Evolutionary conservation across 2,329 filamentous ascomycete genomes (phyloP).

Genomic region (Thermomyces lanuginosus): DNA sequence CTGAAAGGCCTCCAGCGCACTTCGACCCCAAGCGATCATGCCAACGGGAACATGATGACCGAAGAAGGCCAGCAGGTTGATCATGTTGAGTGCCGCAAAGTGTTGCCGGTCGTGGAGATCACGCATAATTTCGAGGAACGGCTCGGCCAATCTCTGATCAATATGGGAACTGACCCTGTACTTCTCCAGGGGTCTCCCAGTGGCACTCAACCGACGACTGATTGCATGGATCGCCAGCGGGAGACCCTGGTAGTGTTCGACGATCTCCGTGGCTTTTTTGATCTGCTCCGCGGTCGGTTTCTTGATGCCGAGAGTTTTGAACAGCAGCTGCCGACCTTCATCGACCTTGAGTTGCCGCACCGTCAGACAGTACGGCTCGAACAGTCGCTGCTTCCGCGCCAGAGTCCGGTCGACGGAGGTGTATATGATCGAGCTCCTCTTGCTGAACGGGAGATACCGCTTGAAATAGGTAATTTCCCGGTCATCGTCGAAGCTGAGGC

Average conservation of each 20-base stretch:
- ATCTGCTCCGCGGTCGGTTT: slow-evolving; percentile 40
- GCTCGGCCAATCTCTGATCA: slow-evolving; percentile 37
- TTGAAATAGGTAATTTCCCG: slow-evolving; percentile 35
- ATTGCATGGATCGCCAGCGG: slow-evolving; percentile 54
- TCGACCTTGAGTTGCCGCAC: slow-evolving; percentile 38
- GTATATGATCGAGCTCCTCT: slow-evolving; percentile 49
- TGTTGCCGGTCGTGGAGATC: slow-evolving; percentile 27
- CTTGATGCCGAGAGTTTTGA: slow-evolving; percentile 45
- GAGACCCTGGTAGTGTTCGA: slow-evolving; percentile 46
- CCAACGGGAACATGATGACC: slow-evolving; percentile 50
- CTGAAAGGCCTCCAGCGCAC: slow-evolving; percentile 16
- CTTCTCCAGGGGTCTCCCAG: slow-evolving; percentile 43
- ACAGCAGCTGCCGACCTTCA: slow-evolving; percentile 45
- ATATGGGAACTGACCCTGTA: slow-evolving; percentile 42
- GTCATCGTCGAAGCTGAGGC: slow-evolving; percentile 44
- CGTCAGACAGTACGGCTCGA: slow-evolving; percentile 43
- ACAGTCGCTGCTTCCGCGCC: slow-evolving; percentile 39
- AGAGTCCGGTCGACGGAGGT: slow-evolving; percentile 49
- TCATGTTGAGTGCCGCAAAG: slow-evolving; percentile 44
- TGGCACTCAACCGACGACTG: slow-evolving; percentile 44
- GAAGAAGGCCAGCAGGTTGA: slow-evolving; percentile 49
- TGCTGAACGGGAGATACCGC: slow-evolving; percentile 48
- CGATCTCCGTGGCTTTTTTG: slow-evolving; percentile 43
- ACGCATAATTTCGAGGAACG: slow-evolving; percentile 32
- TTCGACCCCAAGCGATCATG: slow-evolving; percentile 41